These are phyloP conservation scores for Ophidiomyces ophidiicola DNA, from an alignment of 2,329 filamentous ascomycete species.

Conservation along the genomic window DNA sequence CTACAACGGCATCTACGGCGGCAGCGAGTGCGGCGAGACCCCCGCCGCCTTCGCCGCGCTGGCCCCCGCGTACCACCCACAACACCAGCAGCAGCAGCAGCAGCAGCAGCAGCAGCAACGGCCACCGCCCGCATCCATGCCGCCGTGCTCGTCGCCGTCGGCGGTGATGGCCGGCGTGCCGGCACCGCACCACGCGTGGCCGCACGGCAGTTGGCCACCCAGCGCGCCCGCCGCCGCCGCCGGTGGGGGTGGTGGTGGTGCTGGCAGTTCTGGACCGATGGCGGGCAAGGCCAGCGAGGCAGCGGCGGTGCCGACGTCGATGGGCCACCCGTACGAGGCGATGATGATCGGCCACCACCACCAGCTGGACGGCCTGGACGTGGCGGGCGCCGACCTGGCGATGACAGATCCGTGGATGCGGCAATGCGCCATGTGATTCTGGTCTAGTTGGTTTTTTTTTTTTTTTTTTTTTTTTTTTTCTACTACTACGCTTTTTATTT, in stretches of 20 bases:
- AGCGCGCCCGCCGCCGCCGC: no score
- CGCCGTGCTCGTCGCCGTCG: slow-evolving; percentile 10
- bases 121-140: slow-evolving; percentile 16
- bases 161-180: background rate
- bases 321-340: slow-evolving; percentile 10
- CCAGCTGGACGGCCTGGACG: slow-evolving; percentile 8
- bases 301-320: background rate
- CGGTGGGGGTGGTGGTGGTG: no score
- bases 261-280: no score
- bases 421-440: slow-evolving; percentile 12
- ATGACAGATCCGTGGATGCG: slow-evolving; percentile 23
- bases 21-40: slow-evolving; percentile 28
- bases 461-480: background rate
- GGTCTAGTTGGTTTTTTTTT: no score
- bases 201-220: slow-evolving; percentile 28
- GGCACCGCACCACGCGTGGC: slow-evolving; percentile 13
- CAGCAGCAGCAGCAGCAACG: slow-evolving; percentile 20
- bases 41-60: slow-evolving; percentile 13
- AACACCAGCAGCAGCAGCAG: slow-evolving; percentile 22
- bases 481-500: background rate
- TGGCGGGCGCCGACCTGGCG: slow-evolving; percentile 16
- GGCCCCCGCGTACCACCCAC: slow-evolving; percentile 8
- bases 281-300: background rate
- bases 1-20: slow-evolving; percentile 43
- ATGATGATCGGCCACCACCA: slow-evolving; percentile 13